Base-by-base conservation (phyloP, 2,329 filamentous ascomycete species). In the Ampelomyces quisqualis region DNA sequence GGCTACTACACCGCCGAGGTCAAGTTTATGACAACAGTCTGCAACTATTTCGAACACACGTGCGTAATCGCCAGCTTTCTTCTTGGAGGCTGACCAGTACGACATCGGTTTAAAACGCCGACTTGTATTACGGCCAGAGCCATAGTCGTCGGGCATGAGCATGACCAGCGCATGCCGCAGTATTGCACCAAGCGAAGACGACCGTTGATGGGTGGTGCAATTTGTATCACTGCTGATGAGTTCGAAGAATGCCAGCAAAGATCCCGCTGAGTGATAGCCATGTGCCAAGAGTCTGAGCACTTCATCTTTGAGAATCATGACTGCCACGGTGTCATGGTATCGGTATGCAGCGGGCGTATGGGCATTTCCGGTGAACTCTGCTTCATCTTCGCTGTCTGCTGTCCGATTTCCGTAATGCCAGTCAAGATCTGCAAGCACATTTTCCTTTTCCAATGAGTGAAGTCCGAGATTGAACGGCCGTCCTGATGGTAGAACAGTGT, bases 301-400 rank as follows among this genome's bases (percentile, higher is more conserved):
- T 20, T 7, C 14, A 33, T 31, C 23, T 13, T 31, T 43, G 3
- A 23, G 18, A 18, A 43, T 32, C n/a, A 34, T 7, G 10, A 43
- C 18, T 3, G 37, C 19, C 3, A 64, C 61, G 7, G 59, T 51
- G 31, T 64, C 45, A 28, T 51, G 51, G 41, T 66, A 67, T 35
- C 54, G 55, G 30, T 52, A 55, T 1, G 57, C 58, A 7, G 55
- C 32, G 15, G 32, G 30, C 14, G 47, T 47, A 8, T 51, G 53
- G 13, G 50, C 53, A 30, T 64, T 28, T 5, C 26, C 26, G 5
- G 26, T 28, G 15, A 4, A 28, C 15, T 28, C 26, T 13, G n/a
- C 50, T 28, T 57, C 55, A 11, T 60, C 58, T 40, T 64, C 54
- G 10, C 55, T 52, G 33, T 68, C 64, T 8, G 59, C 51, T 2